Percentiles rank a stretch among this genome's conserved stretches.
These are phyloP conservation scores for Phytophthora sp. DNA, from an alignment of 352 stramenopile genomes.

Conservation along the genomic window DNA sequence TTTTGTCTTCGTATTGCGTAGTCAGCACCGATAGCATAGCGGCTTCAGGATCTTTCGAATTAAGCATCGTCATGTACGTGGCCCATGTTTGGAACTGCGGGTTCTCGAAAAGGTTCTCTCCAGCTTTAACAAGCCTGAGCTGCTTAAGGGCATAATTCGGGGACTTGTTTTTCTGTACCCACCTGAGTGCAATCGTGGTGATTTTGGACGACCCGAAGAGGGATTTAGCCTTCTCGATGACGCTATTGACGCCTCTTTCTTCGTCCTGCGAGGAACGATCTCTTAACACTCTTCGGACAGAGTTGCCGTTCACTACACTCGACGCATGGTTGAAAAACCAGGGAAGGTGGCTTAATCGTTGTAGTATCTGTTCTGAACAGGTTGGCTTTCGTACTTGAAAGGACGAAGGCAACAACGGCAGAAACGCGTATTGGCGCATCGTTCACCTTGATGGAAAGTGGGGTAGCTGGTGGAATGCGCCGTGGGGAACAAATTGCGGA, in stretches of 20 bases:
- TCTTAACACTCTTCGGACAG: no score
- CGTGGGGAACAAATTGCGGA: no score
- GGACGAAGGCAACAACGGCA: no score
- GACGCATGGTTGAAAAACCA: no score
- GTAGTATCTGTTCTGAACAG: no score
- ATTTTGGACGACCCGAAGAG: neutral
- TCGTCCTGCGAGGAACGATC: no score
- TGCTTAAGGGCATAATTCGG: neutral
- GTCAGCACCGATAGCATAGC: neutral
- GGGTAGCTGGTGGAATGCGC: no score
- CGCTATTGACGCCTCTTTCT: neutral
- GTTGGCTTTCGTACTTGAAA: no score
- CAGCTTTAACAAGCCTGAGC: neutral
- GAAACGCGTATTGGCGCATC: no score
- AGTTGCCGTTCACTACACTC: no score
- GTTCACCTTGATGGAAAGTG: no score
- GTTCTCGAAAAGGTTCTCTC: neutral
- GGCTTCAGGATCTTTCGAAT: neutral
- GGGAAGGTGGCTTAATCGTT: no score
- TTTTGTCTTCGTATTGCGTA: neutral
- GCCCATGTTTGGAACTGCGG: neutral
- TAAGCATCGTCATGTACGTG: neutral
- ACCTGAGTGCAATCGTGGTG: neutral
- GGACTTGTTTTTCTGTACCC: conserved; percentile 1
- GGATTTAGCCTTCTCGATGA: neutral